Base-by-base conservation (phyloP, 345 rosid species). In the Nephelium lappaceum region DNA sequence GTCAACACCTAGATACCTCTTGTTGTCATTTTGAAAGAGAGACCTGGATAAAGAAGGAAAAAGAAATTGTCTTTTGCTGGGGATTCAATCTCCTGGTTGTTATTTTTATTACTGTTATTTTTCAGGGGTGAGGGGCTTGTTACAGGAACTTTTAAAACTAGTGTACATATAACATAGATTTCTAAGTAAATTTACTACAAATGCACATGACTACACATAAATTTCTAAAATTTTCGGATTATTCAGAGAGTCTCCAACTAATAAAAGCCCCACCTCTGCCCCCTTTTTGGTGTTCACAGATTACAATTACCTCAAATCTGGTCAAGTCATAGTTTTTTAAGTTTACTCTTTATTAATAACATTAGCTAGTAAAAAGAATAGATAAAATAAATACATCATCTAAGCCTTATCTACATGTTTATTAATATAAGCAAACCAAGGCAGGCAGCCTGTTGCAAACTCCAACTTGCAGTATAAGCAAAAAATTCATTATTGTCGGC, bases 371-470 rank as follows among this genome's bases (percentile, higher is more conserved):
- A 31, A 31, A 4, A 31, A 31, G 36, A 31, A 31, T 1, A 31
- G 3, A 31, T 31, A 31, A 31, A 31, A 31, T 31, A 31, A 1
- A 31, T 31, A 31, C 3, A 31, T 31, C 36, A 31, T 31, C 36
- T 31, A 31, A 31, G 36, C 36, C 36, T 31, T 8, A 14, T 15
- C 9, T 38, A 38, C 55, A 5, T 14, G 15, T 6, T 49, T 18
- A 49, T 4, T 6, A 12, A 27, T 21, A 69, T 49, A 21, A 42
- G 55, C 16, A 15, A 27, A 49, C 55, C 16, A 71, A 49, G 24
- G n/a, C n/a, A 51, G 43, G 62, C 75, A 72, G 18, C 14, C 43
- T 9, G 63, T 36, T 72, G 45, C n/a, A n/a, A n/a, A n/a, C n/a
- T n/a, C n/a, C n/a, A n/a, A 49, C 25, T 51, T 53, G 27, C 5